Percentiles rank a stretch among this genome's conserved stretches.
Conservation (phyloP, 2,329 filamentous ascomycete genomes). For the Tolypocladium tundrense region DNA sequence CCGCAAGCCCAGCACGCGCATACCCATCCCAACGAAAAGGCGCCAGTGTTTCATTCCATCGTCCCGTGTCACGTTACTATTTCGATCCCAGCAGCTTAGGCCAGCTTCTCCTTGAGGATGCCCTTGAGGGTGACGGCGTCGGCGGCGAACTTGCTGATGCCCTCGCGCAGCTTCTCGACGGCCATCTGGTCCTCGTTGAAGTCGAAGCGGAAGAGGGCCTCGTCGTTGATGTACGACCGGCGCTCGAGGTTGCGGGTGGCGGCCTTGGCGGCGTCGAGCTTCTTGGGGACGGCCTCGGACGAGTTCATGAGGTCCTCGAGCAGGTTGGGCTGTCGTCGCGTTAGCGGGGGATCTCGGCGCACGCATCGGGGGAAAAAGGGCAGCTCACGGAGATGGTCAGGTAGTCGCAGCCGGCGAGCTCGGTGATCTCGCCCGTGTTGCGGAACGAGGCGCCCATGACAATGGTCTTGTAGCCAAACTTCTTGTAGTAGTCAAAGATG, state of each 20-base stretch:
- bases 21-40: not conserved
- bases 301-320: constrained; percentile 92
- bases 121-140: constrained; percentile 91
- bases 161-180: constrained; percentile 97
- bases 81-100: constrained; percentile 6
- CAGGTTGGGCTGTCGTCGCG: constrained; percentile 59
- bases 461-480: constrained; percentile 97
- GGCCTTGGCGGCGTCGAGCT: constrained; percentile 43
- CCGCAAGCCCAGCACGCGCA: not conserved
- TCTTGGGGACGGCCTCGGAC: constrained; percentile 60
- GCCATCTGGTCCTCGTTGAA: constrained; percentile 99
- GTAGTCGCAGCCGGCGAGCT: constrained; percentile 97
- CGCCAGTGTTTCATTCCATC: not conserved
- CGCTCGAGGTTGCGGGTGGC: constrained; percentile 65
- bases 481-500: constrained; percentile 99
- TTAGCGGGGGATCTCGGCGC: constrained; percentile 6
- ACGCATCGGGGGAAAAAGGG: not conserved
- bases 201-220: constrained; percentile 90
- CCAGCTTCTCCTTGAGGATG: constrained; percentile 80
- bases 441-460: constrained; percentile 99
- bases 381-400: constrained; percentile 82
- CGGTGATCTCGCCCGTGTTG: constrained; percentile 91
- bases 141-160: constrained; percentile 98
- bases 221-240: constrained; percentile 83
- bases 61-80: not conserved